Base-by-base conservation (phyloP, 805 yeast genomes). In the Yarrowia divulgata region DNA sequence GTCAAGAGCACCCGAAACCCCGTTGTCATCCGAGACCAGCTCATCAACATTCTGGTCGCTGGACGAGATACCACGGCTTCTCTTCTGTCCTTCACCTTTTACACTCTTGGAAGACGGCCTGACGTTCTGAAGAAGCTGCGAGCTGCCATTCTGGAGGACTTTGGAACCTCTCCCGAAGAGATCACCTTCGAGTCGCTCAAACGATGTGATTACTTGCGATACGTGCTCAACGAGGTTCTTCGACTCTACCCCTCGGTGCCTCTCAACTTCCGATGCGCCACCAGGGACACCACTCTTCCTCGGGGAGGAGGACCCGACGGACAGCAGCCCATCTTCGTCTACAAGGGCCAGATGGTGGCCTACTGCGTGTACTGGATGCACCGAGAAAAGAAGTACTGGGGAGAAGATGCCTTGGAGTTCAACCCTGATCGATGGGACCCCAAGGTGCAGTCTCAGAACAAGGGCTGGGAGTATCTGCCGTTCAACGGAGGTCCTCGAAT, bases 31-130 rank as follows among this genome's bases (percentile, higher is more conserved):
- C 78, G 87, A 63, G 85, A 83, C 73, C 87, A 85, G 75, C 77
- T 83, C 55, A 77, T 85, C 74, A 84, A 83, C 73, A 81, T 85
- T 69, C 78, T 85, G 69, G 74, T 84, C 18, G 88, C 88, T 12
- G 87, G 87, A 34, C 79, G 88, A 72, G 87, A 85, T 73, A 85
- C 87, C 52, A 85, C 88, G 12, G 87, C 87, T 8, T 81, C 83
- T 3, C 75, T 83, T 45, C 79, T 85, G 67, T 80, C 85, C 12
- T 83, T 80, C 73, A 74, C 80, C 23, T 77, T 84, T 58, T 83
- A 76, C 72, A 83, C 83, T 73, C 78, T 85, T 57, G 81, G 84
- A 9, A 77, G 83, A 68, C 75, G 83, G 73, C 74, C 75, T 35
- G 69, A 73, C 5, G 73, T 75, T 18, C 75, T 72, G 67, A 52